Evolutionary conservation across 2,329 filamentous ascomycete species (phyloP).

Genomic region (Pyrenophora tritici-repentis): DNA sequence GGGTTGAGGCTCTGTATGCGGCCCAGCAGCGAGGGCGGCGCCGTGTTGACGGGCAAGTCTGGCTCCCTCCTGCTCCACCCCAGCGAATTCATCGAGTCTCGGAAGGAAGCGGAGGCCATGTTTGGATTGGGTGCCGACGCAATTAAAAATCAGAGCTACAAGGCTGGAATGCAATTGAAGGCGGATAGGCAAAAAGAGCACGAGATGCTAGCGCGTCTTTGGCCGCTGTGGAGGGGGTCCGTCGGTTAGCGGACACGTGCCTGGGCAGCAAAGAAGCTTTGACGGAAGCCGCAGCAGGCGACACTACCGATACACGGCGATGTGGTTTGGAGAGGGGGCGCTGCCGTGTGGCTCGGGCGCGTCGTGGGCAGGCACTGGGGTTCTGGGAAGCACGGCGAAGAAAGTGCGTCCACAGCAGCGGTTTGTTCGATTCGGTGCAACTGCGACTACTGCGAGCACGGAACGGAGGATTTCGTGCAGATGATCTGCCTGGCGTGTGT

Average conservation of each 20-base stretch:
- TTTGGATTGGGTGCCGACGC: conserved; percentile 10
- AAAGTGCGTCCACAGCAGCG: conserved; percentile 1
- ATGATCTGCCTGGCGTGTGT: conserved; percentile 52
- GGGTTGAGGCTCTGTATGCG: conserved; percentile 86
- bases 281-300: conserved; percentile 45
- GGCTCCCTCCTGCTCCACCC: conserved; percentile 88
- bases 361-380: conserved; percentile 8
- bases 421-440: conserved; percentile 8
- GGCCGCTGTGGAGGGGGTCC: conserved; percentile 15
- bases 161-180: too few species aligned
- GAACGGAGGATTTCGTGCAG: conserved; percentile 58
- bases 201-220: conserved; percentile 26
- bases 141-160: not conserved
- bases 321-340: conserved; percentile 1
- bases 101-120: conserved; percentile 89
- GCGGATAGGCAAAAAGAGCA: conserved; percentile 11
- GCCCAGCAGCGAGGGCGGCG: conserved; percentile 75
- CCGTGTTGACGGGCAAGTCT: conserved; percentile 76
- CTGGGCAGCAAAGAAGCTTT: conserved; percentile 35
- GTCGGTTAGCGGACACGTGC: conserved; percentile 14
- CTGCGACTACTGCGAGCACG: conserved; percentile 31
- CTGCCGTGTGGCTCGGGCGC: conserved; percentile 18
- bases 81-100: conserved; percentile 91
- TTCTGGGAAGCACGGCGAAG: conserved; percentile 3
- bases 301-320: conserved; percentile 29